Base-by-base conservation (phyloP, 139 green algal genomes). In the Limnomonas spitsbergensis region DNA sequence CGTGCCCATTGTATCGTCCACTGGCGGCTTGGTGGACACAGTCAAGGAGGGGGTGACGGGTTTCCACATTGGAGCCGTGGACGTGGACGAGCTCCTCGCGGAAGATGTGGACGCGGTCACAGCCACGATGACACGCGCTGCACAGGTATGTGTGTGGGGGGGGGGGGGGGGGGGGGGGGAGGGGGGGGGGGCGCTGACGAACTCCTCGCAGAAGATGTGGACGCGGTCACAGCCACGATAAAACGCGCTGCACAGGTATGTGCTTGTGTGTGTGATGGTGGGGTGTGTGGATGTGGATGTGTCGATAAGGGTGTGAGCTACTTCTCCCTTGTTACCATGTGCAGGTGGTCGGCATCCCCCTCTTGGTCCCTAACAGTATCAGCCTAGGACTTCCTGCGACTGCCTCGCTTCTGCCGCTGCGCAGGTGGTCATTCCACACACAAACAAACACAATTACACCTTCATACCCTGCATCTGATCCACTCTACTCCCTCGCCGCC, bases 41-140 rank as follows among this genome's bases (percentile, higher is more conserved):
- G 96, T 99, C 14, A 97, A 96, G 87, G 96, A 99, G 79, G 93
- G 94, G 38, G 88, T 96, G 47, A 99, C 96, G n/a, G 96, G 86
- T 75, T 99, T 98, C 93, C 96, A 99, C 81, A 96, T 83, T 38
- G 79, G 79, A 24, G 73, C 73, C 27, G 39, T 83, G 61, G 73
- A 83, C 79, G 36, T 38, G 31, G 78, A 77, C 4, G 24, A 29
- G 24, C 36, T 81, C 40, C 2, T 76, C 38, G 7, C 38, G 29
- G 75, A 80, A 2, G 95, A 99, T 78, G 92, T 88, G 0, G 85
- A 93, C 0, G 91, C 92, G 0, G 73, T 98, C 26, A 91, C 90
- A 31, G 78, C 87, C 9, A 94, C 92, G 39, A 86, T 93, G 29
- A 36, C 53, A 35, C 82, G 84, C 69, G 87, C 86, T 72, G 75